A percentile compares a stretch with the other conserved stretches of the same genome.
These are phyloP conservation scores for Darksidea phi DNA, from an alignment of 495 filamentous ascomycete species.

Conservation along the genomic window DNA sequence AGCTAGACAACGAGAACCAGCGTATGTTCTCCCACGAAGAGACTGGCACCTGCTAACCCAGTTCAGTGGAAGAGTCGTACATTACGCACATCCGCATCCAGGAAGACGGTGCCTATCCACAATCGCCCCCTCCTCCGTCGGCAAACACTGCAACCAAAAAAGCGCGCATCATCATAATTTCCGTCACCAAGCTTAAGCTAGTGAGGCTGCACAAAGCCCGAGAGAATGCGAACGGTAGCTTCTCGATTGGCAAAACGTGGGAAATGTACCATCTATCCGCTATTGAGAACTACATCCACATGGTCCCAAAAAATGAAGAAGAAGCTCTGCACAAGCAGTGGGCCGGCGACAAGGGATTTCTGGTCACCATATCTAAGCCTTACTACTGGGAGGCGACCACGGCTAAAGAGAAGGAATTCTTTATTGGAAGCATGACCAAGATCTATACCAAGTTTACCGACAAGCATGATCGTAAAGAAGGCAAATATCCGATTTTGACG, in stretches of 20 bases:
- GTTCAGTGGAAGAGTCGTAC: conserved; percentile 83
- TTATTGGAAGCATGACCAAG: conserved; percentile 90
- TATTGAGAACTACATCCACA: conserved; percentile 73
- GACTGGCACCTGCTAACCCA: neutral
- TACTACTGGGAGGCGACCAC: conserved; percentile 96
- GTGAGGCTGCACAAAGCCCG: conserved; percentile 95
- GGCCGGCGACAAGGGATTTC: conserved; percentile 78
- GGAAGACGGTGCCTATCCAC: conserved; percentile 82
- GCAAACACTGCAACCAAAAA: conserved; percentile 74
- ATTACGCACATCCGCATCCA: conserved; percentile 91
- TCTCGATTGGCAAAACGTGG: conserved; percentile 98
- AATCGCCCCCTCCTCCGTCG: conserved; percentile 75
- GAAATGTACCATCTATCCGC: conserved; percentile 78
- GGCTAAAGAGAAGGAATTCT: conserved; percentile 95
- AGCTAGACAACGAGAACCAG: conserved; percentile 77
- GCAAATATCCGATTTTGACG: conserved; percentile 70
- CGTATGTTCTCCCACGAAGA: conserved; percentile 52
- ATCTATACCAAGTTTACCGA: conserved; percentile 95
- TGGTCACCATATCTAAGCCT: conserved; percentile 85
- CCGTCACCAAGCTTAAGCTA: conserved; percentile 85
- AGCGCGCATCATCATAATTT: conserved; percentile 82
- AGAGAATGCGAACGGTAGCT: conserved; percentile 88
- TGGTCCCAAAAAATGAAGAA: conserved; percentile 50
- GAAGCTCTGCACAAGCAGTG: conserved; percentile 70
- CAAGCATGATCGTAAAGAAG: conserved; percentile 35